Evolutionary conservation across 495 filamentous ascomycete species (phyloP).

Genomic region (Staphylotrichum tortipilum): DNA sequence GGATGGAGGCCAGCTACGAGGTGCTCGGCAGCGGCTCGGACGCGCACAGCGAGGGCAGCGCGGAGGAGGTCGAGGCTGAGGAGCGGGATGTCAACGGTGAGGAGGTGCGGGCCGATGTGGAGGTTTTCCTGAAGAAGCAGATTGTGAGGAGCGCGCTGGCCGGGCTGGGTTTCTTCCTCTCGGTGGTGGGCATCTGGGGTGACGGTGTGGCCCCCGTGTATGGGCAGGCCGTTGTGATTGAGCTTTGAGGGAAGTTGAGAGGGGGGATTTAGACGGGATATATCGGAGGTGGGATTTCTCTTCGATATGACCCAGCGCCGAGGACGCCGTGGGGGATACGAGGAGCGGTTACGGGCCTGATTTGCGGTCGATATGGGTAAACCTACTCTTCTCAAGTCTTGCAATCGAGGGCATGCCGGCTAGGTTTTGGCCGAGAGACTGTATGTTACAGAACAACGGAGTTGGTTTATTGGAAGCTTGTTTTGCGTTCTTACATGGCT

Average conservation of each 20-base stretch:
- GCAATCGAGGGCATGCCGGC: neutral
- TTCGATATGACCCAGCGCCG: neutral
- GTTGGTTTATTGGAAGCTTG: neutral
- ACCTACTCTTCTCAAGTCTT: neutral
- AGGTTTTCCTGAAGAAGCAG: slow-evolving; percentile 54
- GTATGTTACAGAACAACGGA: slow-evolving; percentile 11
- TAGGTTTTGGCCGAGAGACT: neutral
- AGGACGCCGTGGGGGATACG: too few relatives aligned
- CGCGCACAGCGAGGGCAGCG: slow-evolving; percentile 37
- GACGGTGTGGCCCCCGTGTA: slow-evolving; percentile 47
- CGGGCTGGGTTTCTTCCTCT: slow-evolving; percentile 62
- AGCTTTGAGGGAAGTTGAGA: neutral
- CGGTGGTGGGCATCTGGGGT: slow-evolving; percentile 81
- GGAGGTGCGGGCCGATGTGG: slow-evolving; percentile 62
- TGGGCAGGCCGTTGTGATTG: slow-evolving; percentile 1
- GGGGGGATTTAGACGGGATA: neutral
- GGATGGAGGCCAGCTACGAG: slow-evolving; percentile 56
- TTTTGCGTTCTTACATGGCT: too few relatives aligned
- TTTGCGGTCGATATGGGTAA: neutral
- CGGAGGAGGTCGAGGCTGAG: slow-evolving; percentile 29
- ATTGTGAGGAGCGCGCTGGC: slow-evolving; percentile 50
- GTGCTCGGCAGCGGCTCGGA: slow-evolving; percentile 43
- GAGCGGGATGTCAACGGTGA: slow-evolving; percentile 65
- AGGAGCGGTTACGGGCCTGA: neutral
- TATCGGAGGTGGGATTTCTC: neutral